phyloP scores from a whole-genome alignment of 768 basidiomycete genomes.

The Chalciporus chontae region DNA sequence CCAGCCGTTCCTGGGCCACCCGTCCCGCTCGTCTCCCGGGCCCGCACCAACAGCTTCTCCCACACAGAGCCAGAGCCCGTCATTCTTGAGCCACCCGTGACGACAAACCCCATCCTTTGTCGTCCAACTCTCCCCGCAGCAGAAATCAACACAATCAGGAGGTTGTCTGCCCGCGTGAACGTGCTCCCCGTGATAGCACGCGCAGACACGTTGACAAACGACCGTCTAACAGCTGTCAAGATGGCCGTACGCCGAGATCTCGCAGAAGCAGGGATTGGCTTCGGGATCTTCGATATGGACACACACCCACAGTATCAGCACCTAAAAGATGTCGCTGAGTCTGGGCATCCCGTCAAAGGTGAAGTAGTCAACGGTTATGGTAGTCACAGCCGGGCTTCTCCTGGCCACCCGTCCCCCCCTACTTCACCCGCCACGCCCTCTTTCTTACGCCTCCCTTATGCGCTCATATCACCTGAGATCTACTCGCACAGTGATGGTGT shows the following conservation, averaged over 20 bases:
- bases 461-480: constrained; percentile 77
- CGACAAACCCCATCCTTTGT: constrained; percentile 65
- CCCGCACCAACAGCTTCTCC: constrained; percentile 69
- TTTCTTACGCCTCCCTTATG: constrained; percentile 72
- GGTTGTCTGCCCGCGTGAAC: constrained; percentile 78
- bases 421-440: constrained; percentile 61
- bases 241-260: constrained; percentile 76
- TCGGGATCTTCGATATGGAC: constrained; percentile 85
- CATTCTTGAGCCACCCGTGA: constrained; percentile 76
- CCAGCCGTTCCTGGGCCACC: constrained; percentile 64
- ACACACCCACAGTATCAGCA: constrained; percentile 45
- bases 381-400: constrained; percentile 45
- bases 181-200: constrained; percentile 83
- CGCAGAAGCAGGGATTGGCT: constrained; percentile 81
- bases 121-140: constrained; percentile 63
- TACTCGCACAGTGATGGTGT: constrained; percentile 86
- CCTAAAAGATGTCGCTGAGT: constrained; percentile 42
- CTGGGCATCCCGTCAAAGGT: constrained; percentile 41
- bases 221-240: constrained; percentile 77
- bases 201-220: constrained; percentile 78
- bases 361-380: constrained; percentile 54
- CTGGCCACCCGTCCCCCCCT: constrained; percentile 57
- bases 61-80: constrained; percentile 71
- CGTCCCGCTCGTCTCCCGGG: constrained; percentile 62
- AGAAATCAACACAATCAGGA: constrained; percentile 77